These are phyloP conservation scores for Croton setiger DNA, from an alignment of 441 rosid genomes.

Conservation along the genomic window DNA sequence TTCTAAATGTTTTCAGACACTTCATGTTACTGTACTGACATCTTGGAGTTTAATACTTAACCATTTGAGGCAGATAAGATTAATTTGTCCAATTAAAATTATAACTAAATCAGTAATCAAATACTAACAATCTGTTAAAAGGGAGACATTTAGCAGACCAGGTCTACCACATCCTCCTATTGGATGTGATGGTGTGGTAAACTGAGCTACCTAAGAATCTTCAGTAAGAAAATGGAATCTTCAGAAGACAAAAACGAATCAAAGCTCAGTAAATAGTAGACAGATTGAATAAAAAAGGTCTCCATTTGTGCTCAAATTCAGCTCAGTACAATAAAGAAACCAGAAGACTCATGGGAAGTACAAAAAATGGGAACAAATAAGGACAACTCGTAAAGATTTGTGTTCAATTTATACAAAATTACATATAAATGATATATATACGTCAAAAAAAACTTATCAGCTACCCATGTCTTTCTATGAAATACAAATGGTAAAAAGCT, in stretches of 20 bases:
- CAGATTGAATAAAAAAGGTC: too few relatives aligned
- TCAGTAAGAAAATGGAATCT: too few relatives aligned
- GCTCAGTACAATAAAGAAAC: not conserved
- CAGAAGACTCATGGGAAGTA: not conserved
- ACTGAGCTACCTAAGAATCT: too few relatives aligned
- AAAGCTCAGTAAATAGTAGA: too few relatives aligned
- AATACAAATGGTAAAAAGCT: slow-evolving; percentile 39
- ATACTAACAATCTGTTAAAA: too few relatives aligned
- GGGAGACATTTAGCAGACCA: too few relatives aligned
- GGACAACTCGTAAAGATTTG: slow-evolving; percentile 21
- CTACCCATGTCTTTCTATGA: slow-evolving; percentile 28
- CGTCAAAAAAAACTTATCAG: slow-evolving; percentile 31
- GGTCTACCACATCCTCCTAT: too few relatives aligned
- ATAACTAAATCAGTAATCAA: too few relatives aligned
- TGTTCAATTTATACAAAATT: slow-evolving; percentile 31
- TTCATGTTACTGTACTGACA: slow-evolving; percentile 12
- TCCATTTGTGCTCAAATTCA: not conserved
- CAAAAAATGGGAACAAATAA: not conserved
- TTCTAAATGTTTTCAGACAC: not conserved
- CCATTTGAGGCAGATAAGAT: too few relatives aligned
- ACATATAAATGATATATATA: slow-evolving; percentile 36
- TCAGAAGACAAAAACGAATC: too few relatives aligned
- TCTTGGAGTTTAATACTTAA: slow-evolving; percentile 19
- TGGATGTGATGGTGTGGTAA: too few relatives aligned
- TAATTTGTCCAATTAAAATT: too few relatives aligned